Percentiles rank a stretch among this genome's conserved stretches.
phyloP scores from a whole-genome alignment of 1,139 yeast species.

The Taphrina populina region DNA sequence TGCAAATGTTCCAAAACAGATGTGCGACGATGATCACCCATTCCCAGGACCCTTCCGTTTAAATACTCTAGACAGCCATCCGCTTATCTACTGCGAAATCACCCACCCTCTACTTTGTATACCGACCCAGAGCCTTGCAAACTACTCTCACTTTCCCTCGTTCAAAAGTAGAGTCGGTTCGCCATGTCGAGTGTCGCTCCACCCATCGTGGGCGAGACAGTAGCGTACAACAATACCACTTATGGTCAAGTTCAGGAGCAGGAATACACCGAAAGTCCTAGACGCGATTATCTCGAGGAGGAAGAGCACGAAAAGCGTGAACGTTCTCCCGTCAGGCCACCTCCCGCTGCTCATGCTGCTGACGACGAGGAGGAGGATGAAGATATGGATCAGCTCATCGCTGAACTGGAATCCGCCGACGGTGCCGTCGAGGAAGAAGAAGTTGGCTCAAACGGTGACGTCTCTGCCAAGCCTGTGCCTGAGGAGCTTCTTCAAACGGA shows the following conservation, averaged over 20 bases:
- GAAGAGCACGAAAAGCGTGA: constrained; percentile 25
- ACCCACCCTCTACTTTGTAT: no score
- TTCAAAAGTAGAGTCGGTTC: constrained; percentile 12
- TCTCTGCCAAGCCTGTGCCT: constrained; percentile 67
- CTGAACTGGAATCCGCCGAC: constrained; percentile 82
- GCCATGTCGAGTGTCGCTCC: constrained; percentile 24
- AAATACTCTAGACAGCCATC: constrained; percentile 10
- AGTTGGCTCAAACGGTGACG: constrained; percentile 50
- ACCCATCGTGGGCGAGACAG: constrained; percentile 21
- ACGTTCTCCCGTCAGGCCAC: constrained; percentile 18
- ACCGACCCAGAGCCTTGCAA: no score
- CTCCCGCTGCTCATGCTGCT: constrained; percentile 28
- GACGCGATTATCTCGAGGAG: constrained; percentile 32
- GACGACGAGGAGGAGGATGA: constrained; percentile 40
- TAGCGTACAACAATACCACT: neutral
- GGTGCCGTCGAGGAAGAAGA: constrained; percentile 54
- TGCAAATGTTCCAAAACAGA: constrained; percentile 20
- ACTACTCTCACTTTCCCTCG: constrained; percentile 12
- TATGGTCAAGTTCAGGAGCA: constrained; percentile 1
- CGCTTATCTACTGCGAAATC: no score
- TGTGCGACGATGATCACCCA: constrained; percentile 1
- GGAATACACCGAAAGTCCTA: constrained; percentile 15
- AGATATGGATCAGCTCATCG: constrained; percentile 59
- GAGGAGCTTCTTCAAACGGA: constrained; percentile 88
- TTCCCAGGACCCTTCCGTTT: constrained; percentile 13